phyloP scores from a whole-genome alignment of 1,284 basidiomycete genomes.

The Rhodotorula sp. region DNA sequence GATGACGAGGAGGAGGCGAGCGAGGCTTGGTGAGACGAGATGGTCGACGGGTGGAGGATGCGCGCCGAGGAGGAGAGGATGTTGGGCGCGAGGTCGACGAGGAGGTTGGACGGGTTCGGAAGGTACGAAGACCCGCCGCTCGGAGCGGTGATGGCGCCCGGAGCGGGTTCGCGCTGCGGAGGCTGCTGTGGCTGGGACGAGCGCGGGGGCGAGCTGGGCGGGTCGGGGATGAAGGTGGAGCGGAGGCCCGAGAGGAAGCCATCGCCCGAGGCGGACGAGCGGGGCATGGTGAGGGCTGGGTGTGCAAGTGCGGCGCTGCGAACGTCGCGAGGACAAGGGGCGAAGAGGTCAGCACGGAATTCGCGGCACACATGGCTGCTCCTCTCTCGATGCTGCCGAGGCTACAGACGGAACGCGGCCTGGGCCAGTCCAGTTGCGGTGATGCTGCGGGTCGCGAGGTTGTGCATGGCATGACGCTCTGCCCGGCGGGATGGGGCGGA shows the following conservation, averaged over 20 bases:
- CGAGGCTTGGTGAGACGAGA: conserved; percentile 16
- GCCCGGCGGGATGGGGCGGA: no score
- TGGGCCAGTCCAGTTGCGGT: no score
- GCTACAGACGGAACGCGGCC: no score
- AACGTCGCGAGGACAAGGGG: background rate
- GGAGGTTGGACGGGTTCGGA: conserved; percentile 27
- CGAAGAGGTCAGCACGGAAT: no score
- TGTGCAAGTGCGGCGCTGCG: background rate
- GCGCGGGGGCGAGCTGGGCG: background rate
- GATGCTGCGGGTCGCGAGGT: no score
- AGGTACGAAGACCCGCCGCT: conserved; percentile 12
- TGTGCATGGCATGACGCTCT: no score
- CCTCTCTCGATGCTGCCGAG: no score
- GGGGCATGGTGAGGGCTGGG: background rate
- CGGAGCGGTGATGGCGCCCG: background rate
- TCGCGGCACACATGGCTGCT: no score
- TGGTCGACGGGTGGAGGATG: conserved; percentile 69
- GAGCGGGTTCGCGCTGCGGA: background rate
- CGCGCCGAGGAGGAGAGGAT: conserved; percentile 49
- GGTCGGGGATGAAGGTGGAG: background rate
- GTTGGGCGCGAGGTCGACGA: conserved; percentile 51
- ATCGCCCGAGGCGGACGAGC: background rate
- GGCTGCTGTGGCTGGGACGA: background rate
- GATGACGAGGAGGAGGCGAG: conserved; percentile 12
- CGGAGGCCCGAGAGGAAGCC: background rate